Base-by-base conservation (phyloP, 169 alveolate genomes). In the Plasmodium yoelii region DNA sequence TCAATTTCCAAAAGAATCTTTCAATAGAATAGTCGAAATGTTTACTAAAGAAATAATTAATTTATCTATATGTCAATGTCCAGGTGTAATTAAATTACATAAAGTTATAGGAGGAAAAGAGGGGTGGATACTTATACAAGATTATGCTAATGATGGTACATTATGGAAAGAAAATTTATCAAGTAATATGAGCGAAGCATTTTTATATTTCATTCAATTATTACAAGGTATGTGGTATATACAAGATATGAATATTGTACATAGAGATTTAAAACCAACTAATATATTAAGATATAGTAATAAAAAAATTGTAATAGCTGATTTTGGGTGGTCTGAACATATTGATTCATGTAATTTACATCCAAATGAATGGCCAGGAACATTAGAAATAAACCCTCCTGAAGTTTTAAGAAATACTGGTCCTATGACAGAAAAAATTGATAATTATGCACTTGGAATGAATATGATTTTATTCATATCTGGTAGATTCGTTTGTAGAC, bases 331-430 rank as follows among this genome's bases (percentile, higher is more conserved):
- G 96, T 91, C 96, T 24, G 96, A 94, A 69, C 75, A 75, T 28
- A 84, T 91, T 1, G 93, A 94, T 56, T 80, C 87, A 44, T 88
- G 94, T 67, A 90, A 93, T 51, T 73, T 87, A 51, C 90, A 73
- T 39, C 93, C 94, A 13, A 63, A 91, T 44, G 97, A 94, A 77
- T 94, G 97, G 97, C 97, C 97, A 8, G 97, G 97, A 15, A 94
- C 97, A 7, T 86, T 94, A 77, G 97, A 94, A 73, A 94, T 94
- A 47, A 94, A 94, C 61, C 97, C 97, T 6, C 97, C 97, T 8
- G 97, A 94, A 42, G 96, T 94, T 4, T 59, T 94, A 34, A 93
- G 92, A 47, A 90, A 77, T 80, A 87, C 94, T 19, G 97, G 97
- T 1, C 97, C 97, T 12, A 84, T 94, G 89, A 94, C 95, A 12